phyloP scores from a whole-genome alignment of 352 stramenopile genomes.

The Pythium rhizo-oryzae region DNA sequence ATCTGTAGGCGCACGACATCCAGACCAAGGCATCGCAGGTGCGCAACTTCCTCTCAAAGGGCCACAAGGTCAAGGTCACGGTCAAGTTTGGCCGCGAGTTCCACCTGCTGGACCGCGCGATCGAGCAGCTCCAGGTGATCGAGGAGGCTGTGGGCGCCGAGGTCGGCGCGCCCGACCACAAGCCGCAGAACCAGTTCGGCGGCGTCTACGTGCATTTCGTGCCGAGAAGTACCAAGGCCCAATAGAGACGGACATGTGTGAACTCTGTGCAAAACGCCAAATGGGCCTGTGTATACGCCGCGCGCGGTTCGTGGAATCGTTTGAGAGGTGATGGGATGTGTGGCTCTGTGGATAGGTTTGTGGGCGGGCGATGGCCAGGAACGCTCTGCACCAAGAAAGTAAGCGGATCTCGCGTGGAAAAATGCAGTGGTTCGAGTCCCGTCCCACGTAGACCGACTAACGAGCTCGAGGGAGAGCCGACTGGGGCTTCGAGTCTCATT shows the following conservation, averaged over 20 bases:
- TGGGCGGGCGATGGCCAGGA: no score
- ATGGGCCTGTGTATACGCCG: no score
- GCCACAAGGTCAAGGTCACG: slow-evolving; percentile 81
- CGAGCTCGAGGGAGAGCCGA: not conserved
- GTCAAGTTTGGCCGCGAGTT: slow-evolving; percentile 68
- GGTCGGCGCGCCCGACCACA: slow-evolving; percentile 36
- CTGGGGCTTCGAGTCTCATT: not conserved
- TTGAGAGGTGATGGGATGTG: no score
- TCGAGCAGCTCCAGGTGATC: slow-evolving; percentile 54
- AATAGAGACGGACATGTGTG: not conserved
- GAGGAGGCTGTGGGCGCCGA: slow-evolving; percentile 42
- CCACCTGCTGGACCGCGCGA: slow-evolving; percentile 52
- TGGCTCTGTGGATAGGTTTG: no score
- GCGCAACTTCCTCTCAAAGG: slow-evolving; percentile 68
- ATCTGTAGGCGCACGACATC: slow-evolving; percentile 70
- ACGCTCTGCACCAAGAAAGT: no score
- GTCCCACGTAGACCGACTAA: no score
- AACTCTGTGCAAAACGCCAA: not conserved
- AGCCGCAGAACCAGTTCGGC: slow-evolving; percentile 50
- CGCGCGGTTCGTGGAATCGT: no score
- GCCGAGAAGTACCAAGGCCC: slow-evolving; percentile 19
- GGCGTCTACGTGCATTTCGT: slow-evolving; percentile 60
- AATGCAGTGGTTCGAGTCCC: no score
- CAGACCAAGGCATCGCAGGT: slow-evolving; percentile 73
- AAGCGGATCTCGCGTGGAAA: no score